These are phyloP conservation scores for Linnemannia schmuckeri DNA, from an alignment of 192 early-diverging fungal species.

Conservation along the genomic window DNA sequence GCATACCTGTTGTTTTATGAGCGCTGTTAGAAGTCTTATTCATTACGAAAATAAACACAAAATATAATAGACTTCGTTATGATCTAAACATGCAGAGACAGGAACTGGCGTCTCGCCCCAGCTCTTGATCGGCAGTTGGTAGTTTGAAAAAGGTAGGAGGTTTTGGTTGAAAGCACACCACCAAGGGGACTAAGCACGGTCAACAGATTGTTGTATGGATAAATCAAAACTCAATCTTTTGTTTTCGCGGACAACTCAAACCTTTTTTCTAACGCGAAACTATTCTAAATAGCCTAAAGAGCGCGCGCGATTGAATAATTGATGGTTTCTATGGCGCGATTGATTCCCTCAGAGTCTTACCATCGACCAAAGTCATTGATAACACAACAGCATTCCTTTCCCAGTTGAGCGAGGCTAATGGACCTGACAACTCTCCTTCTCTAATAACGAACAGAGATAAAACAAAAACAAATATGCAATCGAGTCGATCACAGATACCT, in stretches of 20 bases:
- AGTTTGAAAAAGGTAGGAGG: no score
- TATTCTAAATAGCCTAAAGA: neutral
- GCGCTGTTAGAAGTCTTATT: conserved; percentile 3
- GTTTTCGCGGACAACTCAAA: neutral
- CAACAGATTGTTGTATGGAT: neutral
- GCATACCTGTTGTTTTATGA: conserved; percentile 65
- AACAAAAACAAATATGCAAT: neutral
- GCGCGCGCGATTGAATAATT: neutral
- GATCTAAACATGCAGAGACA: neutral
- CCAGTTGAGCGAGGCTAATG: neutral
- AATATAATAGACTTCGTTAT: neutral
- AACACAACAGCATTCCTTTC: neutral
- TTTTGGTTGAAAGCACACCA: neutral
- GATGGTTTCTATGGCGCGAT: neutral
- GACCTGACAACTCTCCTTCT: neutral
- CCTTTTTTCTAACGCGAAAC: neutral
- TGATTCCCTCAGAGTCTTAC: no score
- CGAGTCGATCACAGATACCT: neutral
- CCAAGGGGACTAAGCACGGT: neutral
- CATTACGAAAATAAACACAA: neutral
- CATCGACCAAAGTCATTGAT: neutral
- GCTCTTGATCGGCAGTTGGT: neutral
- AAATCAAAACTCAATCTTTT: conserved; percentile 4
- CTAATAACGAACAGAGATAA: neutral
- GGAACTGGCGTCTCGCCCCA: no score